Percentiles rank a stretch among this genome's conserved stretches.
Conservation (phyloP, 257 asterid genomes). For the Eustoma russellianum region DNA sequence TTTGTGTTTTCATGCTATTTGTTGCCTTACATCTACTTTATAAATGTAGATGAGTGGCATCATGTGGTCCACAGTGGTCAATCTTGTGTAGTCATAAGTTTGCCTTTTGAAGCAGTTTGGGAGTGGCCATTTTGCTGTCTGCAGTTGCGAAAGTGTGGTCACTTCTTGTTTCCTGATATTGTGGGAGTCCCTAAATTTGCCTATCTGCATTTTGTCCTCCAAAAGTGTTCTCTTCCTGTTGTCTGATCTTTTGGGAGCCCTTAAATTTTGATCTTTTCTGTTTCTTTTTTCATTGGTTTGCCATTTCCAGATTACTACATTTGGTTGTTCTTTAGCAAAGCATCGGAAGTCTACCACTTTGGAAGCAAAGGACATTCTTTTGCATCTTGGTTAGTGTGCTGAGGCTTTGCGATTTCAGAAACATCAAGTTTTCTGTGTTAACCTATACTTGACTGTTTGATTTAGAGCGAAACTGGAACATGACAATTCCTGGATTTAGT, state of each 20-base stretch:
- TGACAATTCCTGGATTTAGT: constrained; percentile 78
- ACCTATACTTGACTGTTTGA: constrained; percentile 15
- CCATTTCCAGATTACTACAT: constrained; percentile 52
- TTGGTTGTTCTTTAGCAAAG: constrained; percentile 87
- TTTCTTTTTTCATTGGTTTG: not conserved
- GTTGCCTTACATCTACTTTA: no score
- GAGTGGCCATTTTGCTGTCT: no score
- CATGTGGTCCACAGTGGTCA: no score
- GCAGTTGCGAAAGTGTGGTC: no score
- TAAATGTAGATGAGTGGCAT: no score
- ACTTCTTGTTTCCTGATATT: no score
- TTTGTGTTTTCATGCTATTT: no score
- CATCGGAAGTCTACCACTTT: constrained; percentile 82
- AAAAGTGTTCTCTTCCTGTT: constrained; percentile 3
- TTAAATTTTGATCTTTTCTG: not conserved
- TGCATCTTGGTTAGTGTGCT: constrained; percentile 78
- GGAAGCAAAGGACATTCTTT: constrained; percentile 87
- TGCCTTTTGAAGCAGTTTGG: no score
- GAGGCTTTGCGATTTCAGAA: constrained; percentile 1
- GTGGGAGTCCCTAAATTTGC: no score
- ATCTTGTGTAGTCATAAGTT: no score
- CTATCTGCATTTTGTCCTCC: no score
- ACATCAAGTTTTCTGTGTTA: constrained; percentile 10
- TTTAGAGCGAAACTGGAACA: constrained; percentile 87
- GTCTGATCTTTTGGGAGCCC: not conserved